A percentile compares a stretch with the other conserved stretches of the same genome.
phyloP scores from a whole-genome alignment of 2,329 filamentous ascomycete species.

The Geoglossum cookeanum region DNA sequence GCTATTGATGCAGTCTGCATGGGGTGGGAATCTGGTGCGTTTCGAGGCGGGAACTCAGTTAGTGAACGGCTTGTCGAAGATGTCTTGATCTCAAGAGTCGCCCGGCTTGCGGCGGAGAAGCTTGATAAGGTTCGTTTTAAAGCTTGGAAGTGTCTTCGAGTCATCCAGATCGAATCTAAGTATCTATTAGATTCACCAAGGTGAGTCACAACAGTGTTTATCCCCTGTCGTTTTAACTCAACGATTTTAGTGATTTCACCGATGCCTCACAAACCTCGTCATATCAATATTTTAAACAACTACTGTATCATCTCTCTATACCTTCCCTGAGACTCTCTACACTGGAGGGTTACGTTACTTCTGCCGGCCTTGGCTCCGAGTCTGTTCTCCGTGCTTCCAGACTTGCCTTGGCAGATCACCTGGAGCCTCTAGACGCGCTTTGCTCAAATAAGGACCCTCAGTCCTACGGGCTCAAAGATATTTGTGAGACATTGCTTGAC shows the following conservation, averaged over 20 bases:
- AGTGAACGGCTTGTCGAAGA: not conserved
- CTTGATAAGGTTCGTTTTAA: slow-evolving; percentile 65
- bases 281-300: slow-evolving; percentile 21
- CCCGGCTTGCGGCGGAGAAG: slow-evolving; percentile 70
- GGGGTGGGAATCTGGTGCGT: not conserved
- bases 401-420: not conserved
- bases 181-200: not conserved
- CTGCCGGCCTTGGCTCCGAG: slow-evolving; percentile 25
- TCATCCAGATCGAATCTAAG: not conserved
- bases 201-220: not conserved
- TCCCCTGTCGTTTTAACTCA: not conserved
- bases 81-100: slow-evolving; percentile 19
- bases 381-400: slow-evolving; percentile 24
- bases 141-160: slow-evolving; percentile 29
- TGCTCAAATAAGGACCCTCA: not conserved
- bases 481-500: not conserved
- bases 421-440: not conserved
- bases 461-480: not conserved
- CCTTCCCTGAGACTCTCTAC: slow-evolving; percentile 14
- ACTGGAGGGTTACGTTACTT: slow-evolving; percentile 25
- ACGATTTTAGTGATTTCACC: slow-evolving; percentile 8
- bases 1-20: slow-evolving; percentile 48
- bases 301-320: slow-evolving; percentile 21
- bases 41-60: not conserved
- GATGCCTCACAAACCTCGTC: slow-evolving; percentile 27